Evolutionary conservation across 2,329 filamentous ascomycete genomes (phyloP), one percentile per base, ranked within the genome.

Genomic region (Microsporum ferrugineum): DNA sequence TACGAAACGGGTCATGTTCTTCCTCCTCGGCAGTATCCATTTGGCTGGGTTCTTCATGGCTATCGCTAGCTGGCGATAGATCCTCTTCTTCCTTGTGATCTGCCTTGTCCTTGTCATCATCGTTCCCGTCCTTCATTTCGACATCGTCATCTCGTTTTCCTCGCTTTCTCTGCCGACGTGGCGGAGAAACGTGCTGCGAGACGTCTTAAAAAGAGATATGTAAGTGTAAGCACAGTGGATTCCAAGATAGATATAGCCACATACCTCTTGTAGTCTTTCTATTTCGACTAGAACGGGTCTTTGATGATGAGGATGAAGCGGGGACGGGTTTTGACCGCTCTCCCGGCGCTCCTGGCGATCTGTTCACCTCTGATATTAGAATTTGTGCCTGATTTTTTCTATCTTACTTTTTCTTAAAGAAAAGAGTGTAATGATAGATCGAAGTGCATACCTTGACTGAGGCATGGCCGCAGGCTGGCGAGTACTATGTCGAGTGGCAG

Each of bases 261-360:
- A 51, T 68, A 83, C 81, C 80, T 76, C 82, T 79, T 65, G 75
- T 73, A 60, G 77, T 74, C 75, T 87, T 90, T 76, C 88, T 91
- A 71, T 80, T 83, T 64, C 87, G 83, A 70, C 82, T 85, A 39
- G 87, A 85, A 73, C 90, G 91, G 68, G 88, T 83, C 71, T 84
- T 88, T 0, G 86, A 85, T 27, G 85, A 81, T 29, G 84, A 80
- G 61, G 86, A 82, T 39, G 84, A 78, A 38, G 79, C 73, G 77
- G 72, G 77, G 80, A 62, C 23, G 7, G 43, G 12, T 17, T 59
- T 59, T 10, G 84, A 81, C 62, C 81, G 78, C 66, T 86, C 84
- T 71, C 85, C 84, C 64, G 83, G 45, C 67, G 75, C 60, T 61
- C 62, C 17, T 59, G 39, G 63, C 69, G 57, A 38, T 38, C 57